Evolutionary conservation across 1,284 basidiomycete genomes (phyloP).

Genomic region (Boletellus deceptivus): DNA sequence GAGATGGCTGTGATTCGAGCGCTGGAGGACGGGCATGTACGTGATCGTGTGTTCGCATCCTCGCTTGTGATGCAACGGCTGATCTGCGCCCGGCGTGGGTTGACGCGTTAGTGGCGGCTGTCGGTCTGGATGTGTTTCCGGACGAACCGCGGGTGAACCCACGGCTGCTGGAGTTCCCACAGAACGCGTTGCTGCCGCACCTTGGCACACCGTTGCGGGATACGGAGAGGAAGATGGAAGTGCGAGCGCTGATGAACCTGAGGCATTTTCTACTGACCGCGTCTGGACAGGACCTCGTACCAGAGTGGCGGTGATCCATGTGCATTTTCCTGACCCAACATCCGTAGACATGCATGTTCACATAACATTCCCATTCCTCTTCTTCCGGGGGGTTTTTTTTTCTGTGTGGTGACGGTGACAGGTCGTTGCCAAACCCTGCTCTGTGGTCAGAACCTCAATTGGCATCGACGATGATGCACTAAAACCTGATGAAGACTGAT

Average conservation of each 20-base stretch:
- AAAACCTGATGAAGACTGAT: not conserved
- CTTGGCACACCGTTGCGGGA: slow-evolving; percentile 85
- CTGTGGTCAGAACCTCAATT: slow-evolving; percentile 23
- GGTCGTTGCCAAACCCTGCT: slow-evolving; percentile 25
- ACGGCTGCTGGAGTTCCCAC: slow-evolving; percentile 63
- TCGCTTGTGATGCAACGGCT: not conserved
- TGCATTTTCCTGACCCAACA: too few relatives aligned
- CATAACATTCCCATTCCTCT: not conserved
- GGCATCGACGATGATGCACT: too few relatives aligned
- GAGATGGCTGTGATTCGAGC: slow-evolving; percentile 84
- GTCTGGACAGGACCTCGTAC: slow-evolving; percentile 61
- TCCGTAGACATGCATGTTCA: too few relatives aligned
- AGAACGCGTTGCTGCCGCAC: slow-evolving; percentile 73
- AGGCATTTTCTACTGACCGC: slow-evolving; percentile 63
- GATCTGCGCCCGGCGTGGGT: not conserved
- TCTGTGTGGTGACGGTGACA: slow-evolving; percentile 10
- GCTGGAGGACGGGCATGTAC: slow-evolving; percentile 72
- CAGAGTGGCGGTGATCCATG: slow-evolving; percentile 42
- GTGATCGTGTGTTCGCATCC: slow-evolving; percentile 23
- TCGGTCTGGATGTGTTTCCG: slow-evolving; percentile 88
- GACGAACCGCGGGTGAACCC: slow-evolving; percentile 86
- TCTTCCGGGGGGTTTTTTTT: not conserved
- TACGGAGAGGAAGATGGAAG: slow-evolving; percentile 79
- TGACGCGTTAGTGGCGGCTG: slow-evolving; percentile 57
- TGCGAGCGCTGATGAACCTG: slow-evolving; percentile 70